Base-by-base conservation (phyloP, 805 yeast species). In the Candida fluviatilis region DNA sequence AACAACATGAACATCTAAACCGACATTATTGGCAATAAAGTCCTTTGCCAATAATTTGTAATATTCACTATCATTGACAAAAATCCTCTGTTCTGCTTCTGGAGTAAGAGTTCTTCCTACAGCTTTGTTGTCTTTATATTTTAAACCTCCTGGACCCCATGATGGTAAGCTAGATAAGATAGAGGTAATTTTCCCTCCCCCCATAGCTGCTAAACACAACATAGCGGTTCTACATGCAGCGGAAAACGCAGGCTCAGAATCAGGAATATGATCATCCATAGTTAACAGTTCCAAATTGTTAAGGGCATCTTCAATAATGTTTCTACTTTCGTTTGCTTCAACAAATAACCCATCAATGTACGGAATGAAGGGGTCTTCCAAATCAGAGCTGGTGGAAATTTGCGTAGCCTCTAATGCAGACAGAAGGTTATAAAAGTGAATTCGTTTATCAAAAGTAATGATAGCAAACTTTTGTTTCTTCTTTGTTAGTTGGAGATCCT, bases 131-230 rank as follows among this genome's bases (percentile, higher is more conserved):
- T 65, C 64, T 48, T 71, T 76, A 38, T 60, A 62, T n/a, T 66
- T 62, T 38, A 83, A 68, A 7, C 73, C 67, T 3, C 96, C 96
- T 0, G 88, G 82, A 0, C 95, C 96, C 73, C 79, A 73, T 1
- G 86, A 73, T 5, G 99, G 96, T 28, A 88, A 58, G 2, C 80
- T 64, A 2, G 86, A 72, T 30, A 90, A 61, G 3, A 84, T 58
- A 0, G 85, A 73, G 16, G 83, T 74, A 24, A 91, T 80, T 49
- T 90, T 85, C 42, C 98, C 99, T 44, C 93, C 93, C 6, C 93
- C 95, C 24, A 71, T 72, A 16, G 64, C 60, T 31, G 71, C 71
- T 18, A 89, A 64, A 5, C 88, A 80, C 37, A 75, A 54, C 48
- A 71, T 63, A 0, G 95, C 91, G 2, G 82, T 78, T 39, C 79